phyloP scores from a whole-genome alignment of 345 rosid species.

The Boechera divaricarpa region DNA sequence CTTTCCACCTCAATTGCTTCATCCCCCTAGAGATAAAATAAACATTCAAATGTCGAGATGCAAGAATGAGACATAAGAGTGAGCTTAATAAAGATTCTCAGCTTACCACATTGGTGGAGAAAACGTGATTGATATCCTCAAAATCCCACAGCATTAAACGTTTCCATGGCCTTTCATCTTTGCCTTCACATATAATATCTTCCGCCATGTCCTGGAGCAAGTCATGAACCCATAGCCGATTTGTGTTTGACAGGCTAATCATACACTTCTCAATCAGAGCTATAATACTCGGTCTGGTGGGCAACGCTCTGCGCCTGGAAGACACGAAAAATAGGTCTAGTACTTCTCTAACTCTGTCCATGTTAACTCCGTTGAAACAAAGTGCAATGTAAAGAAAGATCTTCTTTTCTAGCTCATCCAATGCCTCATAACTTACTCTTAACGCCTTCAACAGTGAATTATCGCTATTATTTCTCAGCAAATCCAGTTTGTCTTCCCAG shows the following conservation, averaged over 20 bases:
- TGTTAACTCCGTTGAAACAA: conserved; percentile 40
- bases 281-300: conserved; percentile 37
- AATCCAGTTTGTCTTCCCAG: conserved; percentile 40
- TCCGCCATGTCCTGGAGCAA: conserved; percentile 45
- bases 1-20: conserved; percentile 42
- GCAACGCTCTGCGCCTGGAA: conserved; percentile 32
- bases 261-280: conserved; percentile 41
- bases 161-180: conserved; percentile 36
- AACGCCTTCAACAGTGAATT: conserved; percentile 21
- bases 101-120: conserved; percentile 29
- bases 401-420: conserved; percentile 35
- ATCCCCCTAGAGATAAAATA: conserved; percentile 7
- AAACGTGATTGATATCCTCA: conserved; percentile 34
- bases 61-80: background rate
- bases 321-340: conserved; percentile 38
- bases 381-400: conserved; percentile 40
- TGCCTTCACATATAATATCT: conserved; percentile 37
- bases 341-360: conserved; percentile 40
- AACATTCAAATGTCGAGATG: background rate
- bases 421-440: conserved; percentile 42
- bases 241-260: conserved; percentile 32
- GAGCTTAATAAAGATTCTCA: background rate
- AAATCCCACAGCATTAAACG: conserved; percentile 44
- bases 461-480: conserved; percentile 30
- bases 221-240: conserved; percentile 42